phyloP scores from a whole-genome alignment of 2,329 filamentous ascomycete species.

The Hypoxylon sp. region DNA sequence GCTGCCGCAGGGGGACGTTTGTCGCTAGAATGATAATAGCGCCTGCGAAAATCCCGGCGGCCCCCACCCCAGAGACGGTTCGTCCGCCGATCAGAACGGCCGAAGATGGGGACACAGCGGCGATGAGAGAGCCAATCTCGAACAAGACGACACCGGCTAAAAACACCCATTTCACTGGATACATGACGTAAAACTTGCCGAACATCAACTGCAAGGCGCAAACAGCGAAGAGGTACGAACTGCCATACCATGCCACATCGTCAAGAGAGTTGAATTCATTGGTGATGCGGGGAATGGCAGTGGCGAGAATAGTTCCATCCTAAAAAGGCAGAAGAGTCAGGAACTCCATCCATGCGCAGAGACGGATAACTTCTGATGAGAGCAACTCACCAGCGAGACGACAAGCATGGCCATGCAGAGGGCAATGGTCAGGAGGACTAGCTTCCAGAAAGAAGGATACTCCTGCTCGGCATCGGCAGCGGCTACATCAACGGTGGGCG shows the following conservation, averaged over 20 bases:
- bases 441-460: conserved; percentile 35
- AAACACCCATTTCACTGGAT: conserved; percentile 37
- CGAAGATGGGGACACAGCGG: conserved; percentile 36
- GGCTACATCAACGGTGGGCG: conserved; percentile 15
- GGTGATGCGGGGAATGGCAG: conserved; percentile 51
- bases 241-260: conserved; percentile 50
- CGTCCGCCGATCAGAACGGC: conserved; percentile 57
- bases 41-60: conserved; percentile 57
- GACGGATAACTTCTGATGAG: neutral
- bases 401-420: conserved; percentile 41
- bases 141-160: conserved; percentile 33
- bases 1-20: conserved; percentile 45
- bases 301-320: conserved; percentile 46
- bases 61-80: conserved; percentile 57
- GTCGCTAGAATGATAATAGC: conserved; percentile 55
- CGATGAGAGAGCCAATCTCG: conserved; percentile 43
- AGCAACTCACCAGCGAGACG: conserved; percentile 32
- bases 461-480: conserved; percentile 19
- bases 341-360: neutral
- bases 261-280: conserved; percentile 50
- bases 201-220: conserved; percentile 37
- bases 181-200: conserved; percentile 38
- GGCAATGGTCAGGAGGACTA: conserved; percentile 32
- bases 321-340: conserved; percentile 15
- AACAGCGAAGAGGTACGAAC: conserved; percentile 36